A percentile compares a stretch with the other conserved stretches of the same genome.
Conservation (phyloP, 192 early-diverging fungal species). For the Coemansia sp. region DNA sequence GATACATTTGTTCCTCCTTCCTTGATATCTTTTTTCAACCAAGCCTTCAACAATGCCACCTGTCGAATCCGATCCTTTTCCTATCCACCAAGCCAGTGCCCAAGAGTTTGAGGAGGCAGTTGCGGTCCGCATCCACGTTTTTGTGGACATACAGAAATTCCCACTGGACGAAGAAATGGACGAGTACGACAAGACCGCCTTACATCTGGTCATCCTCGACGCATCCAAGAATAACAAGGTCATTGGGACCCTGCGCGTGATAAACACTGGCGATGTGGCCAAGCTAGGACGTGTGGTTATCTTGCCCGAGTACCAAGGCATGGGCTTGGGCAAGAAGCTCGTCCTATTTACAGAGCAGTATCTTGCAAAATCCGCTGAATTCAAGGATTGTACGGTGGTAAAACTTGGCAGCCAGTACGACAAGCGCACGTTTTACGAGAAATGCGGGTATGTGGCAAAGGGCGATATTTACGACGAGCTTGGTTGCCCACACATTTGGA, state of each 20-base stretch:
- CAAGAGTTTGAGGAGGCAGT: conserved; percentile 25
- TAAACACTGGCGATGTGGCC: conserved; percentile 7
- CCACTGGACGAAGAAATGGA: conserved; percentile 31
- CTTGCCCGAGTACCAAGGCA: conserved; percentile 43
- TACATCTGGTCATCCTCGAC: conserved; percentile 24
- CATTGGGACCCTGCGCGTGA: conserved; percentile 32
- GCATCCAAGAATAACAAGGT: conserved; percentile 12
- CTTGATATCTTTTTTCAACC: not conserved
- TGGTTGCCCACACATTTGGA: conserved; percentile 41
- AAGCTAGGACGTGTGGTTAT: conserved; percentile 44
- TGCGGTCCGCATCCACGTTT: conserved; percentile 30
- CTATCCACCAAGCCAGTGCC: conserved; percentile 20
- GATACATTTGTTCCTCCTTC: not conserved
- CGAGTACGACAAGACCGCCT: conserved; percentile 20
- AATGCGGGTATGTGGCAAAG: conserved; percentile 29
- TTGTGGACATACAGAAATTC: conserved; percentile 45
- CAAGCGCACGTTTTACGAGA: conserved; percentile 39
- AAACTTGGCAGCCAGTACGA: conserved; percentile 45
- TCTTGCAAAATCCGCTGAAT: conserved; percentile 3
- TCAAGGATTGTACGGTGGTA: not conserved
- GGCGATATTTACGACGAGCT: conserved; percentile 37
- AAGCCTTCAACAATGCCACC: not conserved
- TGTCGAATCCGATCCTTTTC: conserved; percentile 2
- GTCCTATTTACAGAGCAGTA: conserved; percentile 20
- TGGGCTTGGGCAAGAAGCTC: conserved; percentile 27